Evolutionary conservation across 2,329 filamentous ascomycete genomes (phyloP), one percentile per base, ranked within the genome.

Genomic region (Fonsecaea pedrosoi): DNA sequence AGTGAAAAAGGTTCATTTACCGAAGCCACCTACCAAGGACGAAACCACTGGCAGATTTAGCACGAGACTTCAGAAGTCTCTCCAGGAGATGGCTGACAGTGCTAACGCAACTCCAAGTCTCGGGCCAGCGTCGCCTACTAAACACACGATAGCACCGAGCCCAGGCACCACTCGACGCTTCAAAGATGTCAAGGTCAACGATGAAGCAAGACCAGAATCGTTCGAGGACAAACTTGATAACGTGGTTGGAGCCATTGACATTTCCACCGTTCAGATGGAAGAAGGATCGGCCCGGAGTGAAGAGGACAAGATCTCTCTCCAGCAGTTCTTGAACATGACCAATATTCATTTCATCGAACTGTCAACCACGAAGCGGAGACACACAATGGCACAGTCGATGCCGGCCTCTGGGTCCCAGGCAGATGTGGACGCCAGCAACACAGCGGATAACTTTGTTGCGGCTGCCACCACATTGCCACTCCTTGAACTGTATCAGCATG

Each of bases 281-380:
- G 55, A 65, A 35, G 64, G 58, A 32, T 54, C 64, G 71, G 35
- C 56, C 77, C n/a, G 74, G 80, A 57, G 74, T 1, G 78, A 84
- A 53, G 77, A 80, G 5, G 84, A 87, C n/a, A 83, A 82, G 25
- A 93, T 97, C 62, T 90, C 94, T 54, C 83, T 99, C 2, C 92
- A 97, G 73, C 91, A 97, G 61, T 99, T 99, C 79, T 82, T 99
- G 54, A 92, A 96, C 69, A 89, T 97, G 88, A 97, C 94, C 2
- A 96, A 92, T 66, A 97, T 99, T 74, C 92, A 94, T 62, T 99
- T 99, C 80, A 97, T 99, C 91, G 95, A 99, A 76, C 84, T 99
- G 58, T 97, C 90, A n/a, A 97, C 94, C 0, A 97, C 94, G 1
- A 98, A 98, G 77, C 86, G 94, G 71, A 87, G 95, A 63, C 91